Evolutionary conservation across 306 rosid genomes (phyloP), one percentile per base, ranked within the genome.

Genomic region (Cercis canadensis): DNA sequence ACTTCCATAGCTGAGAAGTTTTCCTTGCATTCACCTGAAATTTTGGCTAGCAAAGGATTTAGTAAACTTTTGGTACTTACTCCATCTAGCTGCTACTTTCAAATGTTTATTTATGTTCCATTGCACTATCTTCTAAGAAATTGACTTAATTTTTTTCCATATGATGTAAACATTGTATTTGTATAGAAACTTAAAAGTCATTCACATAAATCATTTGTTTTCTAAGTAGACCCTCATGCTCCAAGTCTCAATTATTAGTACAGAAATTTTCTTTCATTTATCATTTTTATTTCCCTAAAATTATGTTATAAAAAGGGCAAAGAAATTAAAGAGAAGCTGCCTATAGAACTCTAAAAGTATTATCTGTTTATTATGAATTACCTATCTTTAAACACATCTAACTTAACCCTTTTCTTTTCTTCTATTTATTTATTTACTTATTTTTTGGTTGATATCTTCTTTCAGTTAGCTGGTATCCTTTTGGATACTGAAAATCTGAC

Each of bases 401-500:
- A 49, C 32, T 49, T 56, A 46, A 24, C 17, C 54, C 7, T 52
- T 61, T 55, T 24, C 11, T 52, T 58, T 8, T 49, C 24, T 33
- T 43, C 17, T 11, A 44, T 47, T 59, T 46, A 15, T n/a, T n/a
- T n/a, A n/a, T n/a, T n/a, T n/a, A n/a, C n/a, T n/a, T n/a, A n/a
- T 24, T 24, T 24, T 24, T 24, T 24, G 29, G 29, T 24, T 24
- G 29, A 58, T 36, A 45, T 77, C 43, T 76, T 19, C 61, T n/a
- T n/a, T n/a, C n/a, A 89, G 96, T 81, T 90, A 65, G 88, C 85
- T 59, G 96, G 96, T 55, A 90, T 90, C 74, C 91, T 92, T 72
- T 64, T 84, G 77, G 98, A 92, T 64, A 80, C 92, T 18, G 80
- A 41, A 62, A 88, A 86, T 84, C 77, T 90, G 63, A 83, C 59